Evolutionary conservation across 2,329 filamentous ascomycete genomes (phyloP).

Genomic region (Phyllosticta citribraziliensis): DNA sequence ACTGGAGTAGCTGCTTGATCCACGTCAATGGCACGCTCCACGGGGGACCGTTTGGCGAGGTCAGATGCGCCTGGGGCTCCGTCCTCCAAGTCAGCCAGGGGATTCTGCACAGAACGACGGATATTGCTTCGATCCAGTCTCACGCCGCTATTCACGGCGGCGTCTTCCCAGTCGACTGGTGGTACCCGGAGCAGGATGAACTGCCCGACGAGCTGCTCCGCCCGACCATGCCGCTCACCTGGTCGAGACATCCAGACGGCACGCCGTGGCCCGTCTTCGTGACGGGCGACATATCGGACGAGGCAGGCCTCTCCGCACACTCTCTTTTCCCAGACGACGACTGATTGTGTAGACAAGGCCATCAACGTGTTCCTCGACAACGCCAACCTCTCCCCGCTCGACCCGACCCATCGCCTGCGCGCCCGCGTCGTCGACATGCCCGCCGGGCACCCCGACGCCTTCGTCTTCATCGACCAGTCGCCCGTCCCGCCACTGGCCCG

Average conservation of each 20-base stretch:
- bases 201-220: not conserved
- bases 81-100: not conserved
- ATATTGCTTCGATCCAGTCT: not conserved
- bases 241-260: not conserved
- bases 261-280: not conserved
- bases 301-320: not conserved
- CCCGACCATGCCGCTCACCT: not conserved
- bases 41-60: not conserved
- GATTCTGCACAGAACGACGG: not conserved
- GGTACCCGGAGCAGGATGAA: not conserved
- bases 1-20: not conserved
- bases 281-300: not conserved
- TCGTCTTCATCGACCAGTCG: not conserved
- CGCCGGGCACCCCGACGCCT: not conserved
- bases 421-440: not conserved
- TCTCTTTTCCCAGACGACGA: not conserved
- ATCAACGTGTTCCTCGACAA: not conserved
- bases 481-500: not conserved
- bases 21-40: not conserved
- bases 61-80: not conserved
- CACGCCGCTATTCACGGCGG: not conserved
- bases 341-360: not conserved
- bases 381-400: not conserved
- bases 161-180: not conserved
- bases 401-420: not conserved